Evolutionary conservation across 2,329 filamentous ascomycete genomes (phyloP), one percentile per base, ranked within the genome.

Genomic region (Colletotrichum sp.): DNA sequence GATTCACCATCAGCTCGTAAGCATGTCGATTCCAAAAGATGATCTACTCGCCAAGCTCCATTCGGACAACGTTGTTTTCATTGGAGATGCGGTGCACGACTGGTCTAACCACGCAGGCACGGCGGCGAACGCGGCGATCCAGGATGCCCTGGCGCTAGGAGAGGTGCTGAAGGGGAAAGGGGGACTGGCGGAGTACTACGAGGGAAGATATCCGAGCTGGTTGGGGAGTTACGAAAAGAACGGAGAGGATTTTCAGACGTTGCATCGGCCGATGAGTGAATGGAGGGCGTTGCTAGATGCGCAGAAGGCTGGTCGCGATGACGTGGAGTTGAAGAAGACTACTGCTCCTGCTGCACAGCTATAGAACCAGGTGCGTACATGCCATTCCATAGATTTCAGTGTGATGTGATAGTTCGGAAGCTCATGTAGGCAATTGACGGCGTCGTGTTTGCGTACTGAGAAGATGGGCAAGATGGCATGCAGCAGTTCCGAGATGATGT

Each of bases 11-110:
- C 43, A 47, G 43, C 43, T 47, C 6, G 43, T 47, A 6, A 47
- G 43, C 3, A 1, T 47, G 6, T 4, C 21, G 6, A 47, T 47
- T 1, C 43, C n/a, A 0, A 47, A 47, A 1, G 43, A 47, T 3
- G n/a, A 47, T 8, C 43, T 47, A 0, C 43, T 47, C 1, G 11
- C 43, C 11, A 21, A 21, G n/a, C 43, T 47, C 1, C 6, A 21
- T n/a, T 21, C 43, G 2, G 43, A 47, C n/a, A 47, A 1, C 2
- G n/a, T 47, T 13, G 43, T 21, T 47, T 47, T 47, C 6, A 47
- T 47, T 47, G 43, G 43, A 6, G 43, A 47, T 47, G 43, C 43
- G n/a, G 43, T 47, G 11, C 43, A 47, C 6, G 43, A 47, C 8
- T 47, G 43, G 43, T 47, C 43, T 6, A 47, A 47, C 0, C 43